Base-by-base conservation (phyloP, 345 rosid species). In the Erodium maritimum region DNA sequence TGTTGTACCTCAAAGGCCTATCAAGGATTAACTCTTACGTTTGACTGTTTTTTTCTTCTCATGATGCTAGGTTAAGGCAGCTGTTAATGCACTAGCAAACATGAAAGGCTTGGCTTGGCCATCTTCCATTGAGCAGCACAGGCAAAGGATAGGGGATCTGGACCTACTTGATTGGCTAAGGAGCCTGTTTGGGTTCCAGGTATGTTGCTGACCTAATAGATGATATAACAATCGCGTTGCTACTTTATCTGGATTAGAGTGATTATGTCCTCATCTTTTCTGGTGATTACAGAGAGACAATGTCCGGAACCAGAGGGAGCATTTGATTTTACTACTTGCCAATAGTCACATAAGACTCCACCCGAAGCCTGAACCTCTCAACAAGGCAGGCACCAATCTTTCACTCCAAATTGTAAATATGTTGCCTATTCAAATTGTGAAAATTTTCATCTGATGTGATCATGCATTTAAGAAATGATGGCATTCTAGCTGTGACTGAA, bases 141-240 rank as follows among this genome's bases (percentile, higher is more conserved):
- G 87, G 76, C 94, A 83, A 67, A 89, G 84, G 80, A 65, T 84
- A 16, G 91, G 95, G 60, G 88, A 93, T 62, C 51, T 89, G 22
- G 99, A 93, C 69, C 80, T 93, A 72, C 86, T 93, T 29, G 99
- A 93, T 70, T 93, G 99, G 97, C 73, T 93, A 73, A 79, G 91
- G 64, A 94, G 95, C 46, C 85, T 89, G 97, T 93, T 89, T 65
- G 97, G 99, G 55, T 93, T 93, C 78, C 99, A 93, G 95, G 99
- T 65, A 84, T 56, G 85, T 62, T 54, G 56, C 55, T 67, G 55
- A 34, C 63, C 54, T 48, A 60, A 50, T 19, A 66, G 17, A 50
- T 29, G 19, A 23, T 52, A 29, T 29, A 29, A 6, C 9, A 61
- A n/a, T 7, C 22, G 21, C 5, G 17, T 17, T 51, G 4, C 18